Evolutionary conservation across 768 basidiomycete species (phyloP).

Genomic region (Phlebiopsis flavidoalba): DNA sequence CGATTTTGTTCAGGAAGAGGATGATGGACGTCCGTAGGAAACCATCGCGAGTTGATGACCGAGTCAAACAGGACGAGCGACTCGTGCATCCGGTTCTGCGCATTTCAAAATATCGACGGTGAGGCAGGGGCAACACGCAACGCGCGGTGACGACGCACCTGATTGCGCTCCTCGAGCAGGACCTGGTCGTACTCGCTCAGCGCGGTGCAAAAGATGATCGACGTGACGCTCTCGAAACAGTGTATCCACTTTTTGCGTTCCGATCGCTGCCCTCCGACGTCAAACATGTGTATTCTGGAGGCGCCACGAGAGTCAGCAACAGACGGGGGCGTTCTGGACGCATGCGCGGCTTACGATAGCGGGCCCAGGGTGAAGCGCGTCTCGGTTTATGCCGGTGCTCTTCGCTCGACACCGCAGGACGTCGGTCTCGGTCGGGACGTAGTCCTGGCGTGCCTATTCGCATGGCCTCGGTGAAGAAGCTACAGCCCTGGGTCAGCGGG

Average conservation of each 20-base stretch:
- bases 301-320: neutral
- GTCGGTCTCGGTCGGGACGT: conserved; percentile 81
- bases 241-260: conserved; percentile 60
- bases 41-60: conserved; percentile 80
- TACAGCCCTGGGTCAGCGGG: conserved; percentile 21
- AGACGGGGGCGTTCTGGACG: neutral
- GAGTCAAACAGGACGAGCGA: conserved; percentile 71
- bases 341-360: conserved; percentile 25
- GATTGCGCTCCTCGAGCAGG: conserved; percentile 60
- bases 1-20: conserved; percentile 67
- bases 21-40: conserved; percentile 62
- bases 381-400: conserved; percentile 86
- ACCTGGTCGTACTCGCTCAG: conserved; percentile 77
- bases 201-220: conserved; percentile 73
- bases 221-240: conserved; percentile 76
- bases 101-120: neutral
- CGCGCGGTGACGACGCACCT: conserved; percentile 34
- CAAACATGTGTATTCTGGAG: conserved; percentile 62
- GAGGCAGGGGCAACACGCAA: neutral
- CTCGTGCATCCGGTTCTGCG: conserved; percentile 72
- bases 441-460: conserved; percentile 79
- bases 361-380: conserved; percentile 74
- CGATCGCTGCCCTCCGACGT: conserved; percentile 63
- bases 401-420: conserved; percentile 86
- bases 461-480: conserved; percentile 83